These are phyloP conservation scores for Hymenochaete sp. DNA, from an alignment of 1,284 basidiomycete species.

Conservation along the genomic window DNA sequence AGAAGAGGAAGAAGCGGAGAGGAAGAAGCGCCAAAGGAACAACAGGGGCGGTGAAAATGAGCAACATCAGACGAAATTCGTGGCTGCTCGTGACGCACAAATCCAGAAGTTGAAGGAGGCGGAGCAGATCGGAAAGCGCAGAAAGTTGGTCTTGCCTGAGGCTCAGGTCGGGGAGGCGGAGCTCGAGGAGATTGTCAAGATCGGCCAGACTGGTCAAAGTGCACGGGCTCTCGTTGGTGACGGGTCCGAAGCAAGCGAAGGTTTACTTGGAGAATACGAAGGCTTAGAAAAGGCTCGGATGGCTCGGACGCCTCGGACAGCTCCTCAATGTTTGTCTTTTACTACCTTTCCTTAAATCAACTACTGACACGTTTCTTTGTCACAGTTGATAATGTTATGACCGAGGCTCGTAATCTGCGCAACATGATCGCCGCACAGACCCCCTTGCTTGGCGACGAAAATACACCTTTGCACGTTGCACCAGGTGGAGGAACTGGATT, in stretches of 20 bases:
- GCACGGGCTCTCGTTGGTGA: conserved; percentile 78
- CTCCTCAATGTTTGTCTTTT: conserved; percentile 70
- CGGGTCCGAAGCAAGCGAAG: conserved; percentile 77
- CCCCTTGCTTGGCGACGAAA: conserved; percentile 92
- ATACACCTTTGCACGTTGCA: conserved; percentile 79
- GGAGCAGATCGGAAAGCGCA: conserved; percentile 84
- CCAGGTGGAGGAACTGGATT: conserved; percentile 77
- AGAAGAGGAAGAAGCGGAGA: conserved; percentile 81
- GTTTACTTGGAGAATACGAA: conserved; percentile 88
- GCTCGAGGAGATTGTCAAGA: conserved; percentile 97
- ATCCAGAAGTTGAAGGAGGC: conserved; percentile 97
- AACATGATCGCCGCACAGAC: conserved; percentile 91
- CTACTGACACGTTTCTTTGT: conserved; percentile 16
- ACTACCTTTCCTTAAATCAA: conserved; percentile 12
- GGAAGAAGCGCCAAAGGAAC: conserved; percentile 77
- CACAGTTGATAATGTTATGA: conserved; percentile 85
- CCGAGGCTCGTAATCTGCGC: conserved; percentile 90
- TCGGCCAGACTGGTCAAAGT: conserved; percentile 86
- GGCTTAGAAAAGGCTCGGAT: conserved; percentile 80
- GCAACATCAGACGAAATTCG: conserved; percentile 86
- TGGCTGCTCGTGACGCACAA: conserved; percentile 90
- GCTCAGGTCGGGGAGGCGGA: conserved; percentile 96
- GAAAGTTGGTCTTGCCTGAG: conserved; percentile 78
- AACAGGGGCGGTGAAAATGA: conserved; percentile 54
- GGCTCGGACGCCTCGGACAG: conserved; percentile 88